A percentile compares a stretch with the other conserved stretches of the same genome.
These are phyloP conservation scores for Venturiaceae sp. DNA, from an alignment of 2,329 filamentous ascomycete species.

Conservation along the genomic window DNA sequence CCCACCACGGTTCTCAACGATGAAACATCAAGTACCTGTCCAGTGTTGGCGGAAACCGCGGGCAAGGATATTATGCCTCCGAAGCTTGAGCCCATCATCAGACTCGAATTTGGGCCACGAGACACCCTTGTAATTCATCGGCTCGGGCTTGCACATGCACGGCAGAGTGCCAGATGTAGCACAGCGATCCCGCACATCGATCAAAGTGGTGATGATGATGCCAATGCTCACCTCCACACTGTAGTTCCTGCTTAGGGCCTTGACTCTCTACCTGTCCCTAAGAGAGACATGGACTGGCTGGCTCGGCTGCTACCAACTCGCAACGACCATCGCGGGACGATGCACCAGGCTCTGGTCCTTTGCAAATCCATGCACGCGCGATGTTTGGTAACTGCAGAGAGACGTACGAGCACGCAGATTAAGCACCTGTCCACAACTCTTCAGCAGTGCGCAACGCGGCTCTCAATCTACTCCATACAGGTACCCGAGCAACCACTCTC, in stretches of 20 bases:
- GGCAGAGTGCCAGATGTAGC: not conserved
- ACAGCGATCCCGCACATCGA: not conserved
- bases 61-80: not conserved
- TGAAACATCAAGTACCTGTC: not conserved
- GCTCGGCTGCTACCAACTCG: not conserved
- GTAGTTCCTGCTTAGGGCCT: not conserved
- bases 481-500: not conserved
- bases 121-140: not conserved
- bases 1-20: too few species aligned
- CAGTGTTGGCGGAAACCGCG: not conserved
- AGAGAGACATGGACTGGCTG: not conserved
- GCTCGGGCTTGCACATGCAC: not conserved
- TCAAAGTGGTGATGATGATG: not conserved
- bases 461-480: not conserved
- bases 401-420: too few species aligned
- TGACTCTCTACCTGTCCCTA: not conserved
- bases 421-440: too few species aligned
- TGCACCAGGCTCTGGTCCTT: not conserved
- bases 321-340: not conserved
- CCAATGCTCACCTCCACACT: slow-evolving; percentile 1
- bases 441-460: not conserved
- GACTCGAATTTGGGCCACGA: not conserved
- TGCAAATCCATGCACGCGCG: too few species aligned
- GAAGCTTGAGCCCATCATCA: not conserved
- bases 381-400: too few species aligned